Percentiles rank a stretch among this genome's conserved stretches.
phyloP scores from a whole-genome alignment of 2,329 filamentous ascomycete genomes.

The Nannizzia gypsea region DNA sequence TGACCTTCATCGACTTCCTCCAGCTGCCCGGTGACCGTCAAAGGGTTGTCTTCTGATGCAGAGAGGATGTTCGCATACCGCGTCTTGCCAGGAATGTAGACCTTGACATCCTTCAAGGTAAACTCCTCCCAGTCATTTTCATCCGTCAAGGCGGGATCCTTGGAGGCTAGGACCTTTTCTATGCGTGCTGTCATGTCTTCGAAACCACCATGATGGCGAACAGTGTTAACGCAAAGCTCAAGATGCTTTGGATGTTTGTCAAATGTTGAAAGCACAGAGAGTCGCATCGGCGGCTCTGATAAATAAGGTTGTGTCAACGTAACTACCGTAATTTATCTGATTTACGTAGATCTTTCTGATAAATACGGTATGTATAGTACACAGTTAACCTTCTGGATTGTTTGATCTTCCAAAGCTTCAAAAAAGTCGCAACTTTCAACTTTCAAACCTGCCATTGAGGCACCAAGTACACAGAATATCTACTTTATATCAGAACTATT shows the following conservation, averaged over 20 bases:
- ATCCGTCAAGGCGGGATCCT: conserved; percentile 34
- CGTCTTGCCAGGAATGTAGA: conserved; percentile 39
- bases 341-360: not conserved
- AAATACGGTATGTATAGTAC: not conserved
- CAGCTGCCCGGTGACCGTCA: conserved; percentile 44
- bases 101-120: conserved; percentile 43
- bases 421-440: not conserved
- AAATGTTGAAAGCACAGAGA: not conserved
- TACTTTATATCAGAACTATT: not conserved
- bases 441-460: not conserved
- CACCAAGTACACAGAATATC: not conserved
- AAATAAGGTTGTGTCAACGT: not conserved
- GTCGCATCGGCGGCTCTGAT: not conserved
- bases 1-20: conserved; percentile 36
- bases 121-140: conserved; percentile 51
- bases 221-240: not conserved
- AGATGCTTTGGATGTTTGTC: not conserved
- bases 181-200: conserved; percentile 35
- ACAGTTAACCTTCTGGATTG: not conserved
- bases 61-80: conserved; percentile 44
- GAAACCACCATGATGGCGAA: conserved; percentile 25
- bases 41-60: conserved; percentile 43
- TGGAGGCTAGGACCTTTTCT: conserved; percentile 35
- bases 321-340: not conserved
- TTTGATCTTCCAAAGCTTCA: not conserved